Base-by-base conservation (phyloP, 768 basidiomycete species). In the Glaciozyma antarctica region DNA sequence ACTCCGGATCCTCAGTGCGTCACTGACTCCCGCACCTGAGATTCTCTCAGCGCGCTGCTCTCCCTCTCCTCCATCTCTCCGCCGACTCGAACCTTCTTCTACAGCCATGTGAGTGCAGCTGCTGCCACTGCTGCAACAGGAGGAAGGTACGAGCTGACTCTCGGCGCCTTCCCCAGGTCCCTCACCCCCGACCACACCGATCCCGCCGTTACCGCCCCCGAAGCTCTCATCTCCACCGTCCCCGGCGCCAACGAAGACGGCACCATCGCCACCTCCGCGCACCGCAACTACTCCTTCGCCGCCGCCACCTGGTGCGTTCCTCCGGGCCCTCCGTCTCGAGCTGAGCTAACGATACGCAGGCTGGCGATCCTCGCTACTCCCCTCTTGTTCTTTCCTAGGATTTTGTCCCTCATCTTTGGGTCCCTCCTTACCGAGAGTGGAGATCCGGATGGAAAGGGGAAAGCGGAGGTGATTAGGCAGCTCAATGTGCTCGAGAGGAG, bases 391-490 rank as follows among this genome's bases (percentile, higher is more conserved):
- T 65, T 69, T 58, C 68, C 68, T 6, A 57, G 68, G 12, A 32
- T 69, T 32, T 54, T 65, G 15, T 56, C 61, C n/a, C 61, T 69
- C 58, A 30, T 69, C 32, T 65, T 69, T 30, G 68, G 58, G 17
- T 30, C 53, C 4, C 68, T 68, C 21, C 47, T 68, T 10, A 59
- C 63, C 47, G 63, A 60, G 24, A 41, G 44, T 34, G 57, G 51
- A 30, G 60, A 68, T 15, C 61, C 61, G 5, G 48, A 56, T 2
- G 60, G 60, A 17, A 53, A 57, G 52, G 56, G 58, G 2, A 52
- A 61, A 19, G 57, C 52, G 12, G 53, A 63, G 12, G 58, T 64
- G 2, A 51, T 69, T 21, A 52, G 68, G 17, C 62, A 55, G 32
- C 53, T 65, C 10, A 69, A 68, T 34, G 43, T 52, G 13, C 58